These are phyloP conservation scores for Solanum aculeatissimum DNA, from an alignment of 305 asterid species.

Conservation along the genomic window DNA sequence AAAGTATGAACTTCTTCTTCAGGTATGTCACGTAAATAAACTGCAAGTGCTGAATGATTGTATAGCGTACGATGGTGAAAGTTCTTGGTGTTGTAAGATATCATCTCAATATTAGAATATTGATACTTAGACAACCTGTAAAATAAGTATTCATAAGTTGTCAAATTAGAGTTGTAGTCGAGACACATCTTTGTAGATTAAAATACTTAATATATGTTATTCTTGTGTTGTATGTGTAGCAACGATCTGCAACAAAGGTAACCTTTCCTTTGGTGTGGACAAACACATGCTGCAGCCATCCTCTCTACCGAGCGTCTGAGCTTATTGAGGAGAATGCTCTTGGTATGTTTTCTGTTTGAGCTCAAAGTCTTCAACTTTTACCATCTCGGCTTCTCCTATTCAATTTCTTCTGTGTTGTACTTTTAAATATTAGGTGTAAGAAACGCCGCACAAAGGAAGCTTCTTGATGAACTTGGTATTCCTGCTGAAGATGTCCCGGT, in stretches of 20 bases:
- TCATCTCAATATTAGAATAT: neutral
- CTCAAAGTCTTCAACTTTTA: neutral
- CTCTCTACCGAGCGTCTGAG: conserved; percentile 32
- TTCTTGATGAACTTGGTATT: conserved; percentile 90
- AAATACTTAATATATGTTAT: neutral
- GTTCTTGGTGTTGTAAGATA: neutral
- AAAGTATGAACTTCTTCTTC: conserved; percentile 74
- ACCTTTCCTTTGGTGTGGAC: conserved; percentile 43
- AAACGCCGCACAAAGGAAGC: conserved; percentile 96
- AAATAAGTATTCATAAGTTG: neutral
- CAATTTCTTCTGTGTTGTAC: neutral
- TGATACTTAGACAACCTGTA: neutral
- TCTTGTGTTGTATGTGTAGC: conserved; percentile 11
- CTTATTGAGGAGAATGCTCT: conserved; percentile 25
- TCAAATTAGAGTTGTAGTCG: neutral
- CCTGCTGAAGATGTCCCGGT: conserved; percentile 91
- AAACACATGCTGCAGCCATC: conserved; percentile 44
- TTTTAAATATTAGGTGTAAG: conserved; percentile 50
- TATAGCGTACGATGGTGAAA: neutral
- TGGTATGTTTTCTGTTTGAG: conserved; percentile 9
- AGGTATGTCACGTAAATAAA: conserved; percentile 24
- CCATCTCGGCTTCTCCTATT: neutral
- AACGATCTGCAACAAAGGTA: conserved; percentile 39
- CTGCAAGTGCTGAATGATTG: neutral
- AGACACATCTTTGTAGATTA: neutral